Evolutionary conservation across 1,139 yeast genomes (phyloP).

Genomic region (Lodderomyces beijingensis): DNA sequence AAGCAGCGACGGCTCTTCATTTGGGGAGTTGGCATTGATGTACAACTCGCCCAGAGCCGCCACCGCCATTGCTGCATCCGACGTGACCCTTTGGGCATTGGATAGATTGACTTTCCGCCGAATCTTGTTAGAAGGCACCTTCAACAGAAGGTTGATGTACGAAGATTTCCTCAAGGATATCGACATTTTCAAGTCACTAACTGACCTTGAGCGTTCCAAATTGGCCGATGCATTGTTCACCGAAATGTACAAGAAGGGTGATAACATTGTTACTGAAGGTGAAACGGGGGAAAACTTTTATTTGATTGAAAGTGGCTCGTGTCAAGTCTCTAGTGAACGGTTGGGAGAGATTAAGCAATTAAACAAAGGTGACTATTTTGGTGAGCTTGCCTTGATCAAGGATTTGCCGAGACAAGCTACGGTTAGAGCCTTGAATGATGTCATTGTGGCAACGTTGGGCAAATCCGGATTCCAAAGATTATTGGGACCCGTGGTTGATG

Average conservation of each 20-base stretch:
- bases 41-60: slow-evolving; percentile 98
- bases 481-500: slow-evolving; percentile 85
- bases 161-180: slow-evolving; percentile 87
- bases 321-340: slow-evolving; percentile 59
- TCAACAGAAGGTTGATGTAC: slow-evolving; percentile 84
- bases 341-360: slow-evolving; percentile 61
- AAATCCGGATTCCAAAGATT: slow-evolving; percentile 91
- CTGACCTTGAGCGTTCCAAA: slow-evolving; percentile 83
- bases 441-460: slow-evolving; percentile 86
- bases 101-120: slow-evolving; percentile 92
- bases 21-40: slow-evolving; percentile 96
- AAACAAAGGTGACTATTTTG: slow-evolving; percentile 87
- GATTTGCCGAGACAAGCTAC: slow-evolving; percentile 95
- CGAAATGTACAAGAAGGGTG: slow-evolving; percentile 67
- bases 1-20: slow-evolving; percentile 81
- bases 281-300: slow-evolving; percentile 90
- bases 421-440: slow-evolving; percentile 68
- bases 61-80: slow-evolving; percentile 72
- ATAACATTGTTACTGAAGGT: slow-evolving; percentile 78
- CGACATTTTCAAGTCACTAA: slow-evolving; percentile 66
- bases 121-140: slow-evolving; percentile 84
- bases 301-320: slow-evolving; percentile 82
- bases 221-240: slow-evolving; percentile 92
- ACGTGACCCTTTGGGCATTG: slow-evolving; percentile 77
- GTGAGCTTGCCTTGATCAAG: slow-evolving; percentile 88